Percentiles rank a stretch among this genome's conserved stretches.
Conservation (phyloP, 106 monocot genomes). For the Phalaenopsis equestris region DNA sequence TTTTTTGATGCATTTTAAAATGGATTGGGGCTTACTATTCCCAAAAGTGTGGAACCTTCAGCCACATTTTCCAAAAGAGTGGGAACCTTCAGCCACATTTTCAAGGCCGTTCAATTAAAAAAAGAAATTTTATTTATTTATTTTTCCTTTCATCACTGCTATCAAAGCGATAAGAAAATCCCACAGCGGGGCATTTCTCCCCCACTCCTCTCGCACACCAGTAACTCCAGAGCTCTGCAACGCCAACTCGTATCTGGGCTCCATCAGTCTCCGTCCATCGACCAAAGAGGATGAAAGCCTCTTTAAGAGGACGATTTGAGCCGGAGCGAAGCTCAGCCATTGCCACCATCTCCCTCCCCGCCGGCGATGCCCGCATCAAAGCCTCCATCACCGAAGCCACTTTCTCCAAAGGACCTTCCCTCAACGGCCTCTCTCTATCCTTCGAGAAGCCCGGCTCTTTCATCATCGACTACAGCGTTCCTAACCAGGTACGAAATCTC, state of each 20-base stretch:
- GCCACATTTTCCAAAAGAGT: too few relatives aligned
- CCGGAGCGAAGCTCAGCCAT: constrained; percentile 31
- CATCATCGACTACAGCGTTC: constrained; percentile 69
- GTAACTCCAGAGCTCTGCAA: neutral
- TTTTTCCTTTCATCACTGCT: too few relatives aligned
- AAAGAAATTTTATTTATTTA: too few relatives aligned
- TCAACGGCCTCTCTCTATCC: constrained; percentile 59
- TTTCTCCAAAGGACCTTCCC: constrained; percentile 61
- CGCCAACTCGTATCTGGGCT: neutral
- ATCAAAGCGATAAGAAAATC: too few relatives aligned
- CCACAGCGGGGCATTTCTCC: neutral
- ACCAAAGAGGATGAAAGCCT: constrained; percentile 46
- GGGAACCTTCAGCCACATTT: too few relatives aligned
- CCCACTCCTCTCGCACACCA: neutral
- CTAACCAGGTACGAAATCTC: constrained; percentile 31
- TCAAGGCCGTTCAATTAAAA: too few relatives aligned
- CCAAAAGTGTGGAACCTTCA: too few relatives aligned
- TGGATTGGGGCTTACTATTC: too few relatives aligned
- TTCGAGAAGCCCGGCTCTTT: constrained; percentile 80
- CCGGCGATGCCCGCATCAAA: constrained; percentile 62
- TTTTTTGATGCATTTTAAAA: too few relatives aligned
- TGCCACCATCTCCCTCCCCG: constrained; percentile 25
- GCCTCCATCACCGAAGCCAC: constrained; percentile 71
- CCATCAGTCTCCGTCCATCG: neutral
- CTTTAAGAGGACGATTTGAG: constrained; percentile 66